A percentile compares a stretch with the other conserved stretches of the same genome.
Conservation (phyloP, 192 early-diverging fungal species). For the Chytriomyces sp. region DNA sequence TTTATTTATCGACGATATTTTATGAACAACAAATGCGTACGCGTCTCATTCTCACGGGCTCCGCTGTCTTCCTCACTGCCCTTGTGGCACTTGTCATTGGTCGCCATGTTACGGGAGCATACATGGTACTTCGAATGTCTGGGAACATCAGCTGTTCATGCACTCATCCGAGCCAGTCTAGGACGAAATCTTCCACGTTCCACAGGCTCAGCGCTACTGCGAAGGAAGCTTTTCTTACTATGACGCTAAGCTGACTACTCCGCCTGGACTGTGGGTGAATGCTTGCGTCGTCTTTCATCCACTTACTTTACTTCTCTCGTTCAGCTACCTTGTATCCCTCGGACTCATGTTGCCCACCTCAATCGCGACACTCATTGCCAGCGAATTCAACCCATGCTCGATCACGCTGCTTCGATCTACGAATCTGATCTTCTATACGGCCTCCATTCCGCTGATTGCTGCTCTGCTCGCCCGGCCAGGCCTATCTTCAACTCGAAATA, state of each 20-base stretch:
- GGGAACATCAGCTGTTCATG: background rate
- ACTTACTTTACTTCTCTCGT: constrained; percentile 18
- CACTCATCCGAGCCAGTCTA: constrained; percentile 35
- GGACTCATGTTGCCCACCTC: background rate
- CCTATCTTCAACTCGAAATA: background rate
- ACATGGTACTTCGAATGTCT: constrained; percentile 8
- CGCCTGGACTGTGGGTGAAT: constrained; percentile 84
- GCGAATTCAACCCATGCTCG: constrained; percentile 11
- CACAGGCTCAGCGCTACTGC: constrained; percentile 89
- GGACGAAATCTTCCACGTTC: constrained; percentile 96
- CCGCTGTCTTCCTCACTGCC: background rate
- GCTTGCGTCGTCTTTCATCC: background rate
- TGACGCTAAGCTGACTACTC: constrained; percentile 97
- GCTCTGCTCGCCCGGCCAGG: constrained; percentile 20
- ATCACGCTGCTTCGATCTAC: constrained; percentile 51
- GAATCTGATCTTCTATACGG: constrained; percentile 67
- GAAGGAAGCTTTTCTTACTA: constrained; percentile 69
- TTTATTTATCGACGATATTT: background rate
- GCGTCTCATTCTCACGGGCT: background rate
- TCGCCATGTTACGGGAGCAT: background rate
- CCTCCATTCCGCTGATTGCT: constrained; percentile 28
- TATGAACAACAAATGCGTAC: background rate
- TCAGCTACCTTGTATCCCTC: constrained; percentile 22
- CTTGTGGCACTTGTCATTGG: background rate
- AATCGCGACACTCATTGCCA: background rate